A percentile compares a stretch with the other conserved stretches of the same genome.
Conservation (phyloP, 2,329 filamentous ascomycete species). For the Neofusicoccum kwambonambiense region DNA sequence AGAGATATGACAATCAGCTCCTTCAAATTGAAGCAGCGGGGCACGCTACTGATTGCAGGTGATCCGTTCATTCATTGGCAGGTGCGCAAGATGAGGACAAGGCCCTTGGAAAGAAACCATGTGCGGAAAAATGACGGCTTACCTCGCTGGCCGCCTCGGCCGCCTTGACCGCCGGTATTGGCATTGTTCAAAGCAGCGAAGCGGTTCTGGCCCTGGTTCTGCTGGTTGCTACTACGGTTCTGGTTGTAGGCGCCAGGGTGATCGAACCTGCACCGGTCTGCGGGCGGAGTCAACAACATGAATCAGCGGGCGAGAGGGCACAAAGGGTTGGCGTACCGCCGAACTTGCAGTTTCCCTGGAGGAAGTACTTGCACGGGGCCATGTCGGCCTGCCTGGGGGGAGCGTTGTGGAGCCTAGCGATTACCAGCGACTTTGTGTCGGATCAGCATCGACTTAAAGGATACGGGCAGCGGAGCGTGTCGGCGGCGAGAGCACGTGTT, state of each 20-base stretch:
- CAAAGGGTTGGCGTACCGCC: constrained; percentile 51
- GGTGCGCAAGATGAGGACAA: background rate
- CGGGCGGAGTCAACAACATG: background rate
- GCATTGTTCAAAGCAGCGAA: constrained; percentile 52
- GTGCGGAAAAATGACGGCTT: constrained; percentile 24
- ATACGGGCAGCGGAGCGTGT: background rate
- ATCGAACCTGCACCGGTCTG: constrained; percentile 60
- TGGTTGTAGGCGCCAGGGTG: constrained; percentile 48
- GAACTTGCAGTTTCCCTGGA: constrained; percentile 63
- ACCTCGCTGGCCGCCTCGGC: constrained; percentile 38
- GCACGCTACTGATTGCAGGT: too few relatives aligned
- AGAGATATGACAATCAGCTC: too few relatives aligned
- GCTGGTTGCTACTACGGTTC: constrained; percentile 19
- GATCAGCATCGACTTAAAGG: background rate
- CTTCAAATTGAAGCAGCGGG: too few relatives aligned
- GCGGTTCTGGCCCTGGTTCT: constrained; percentile 47
- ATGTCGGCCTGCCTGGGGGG: constrained; percentile 25
- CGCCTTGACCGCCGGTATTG: background rate
- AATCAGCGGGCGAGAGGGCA: background rate
- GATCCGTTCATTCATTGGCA: too few relatives aligned
- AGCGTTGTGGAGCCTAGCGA: constrained; percentile 5
- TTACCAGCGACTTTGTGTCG: constrained; percentile 1
- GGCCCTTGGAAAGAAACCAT: constrained; percentile 1
- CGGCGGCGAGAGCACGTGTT: too few relatives aligned
- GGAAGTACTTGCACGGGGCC: constrained; percentile 63